A percentile compares a stretch with the other conserved stretches of the same genome.
Conservation (phyloP, 768 basidiomycete species). For the Leccinum incarnatum region DNA sequence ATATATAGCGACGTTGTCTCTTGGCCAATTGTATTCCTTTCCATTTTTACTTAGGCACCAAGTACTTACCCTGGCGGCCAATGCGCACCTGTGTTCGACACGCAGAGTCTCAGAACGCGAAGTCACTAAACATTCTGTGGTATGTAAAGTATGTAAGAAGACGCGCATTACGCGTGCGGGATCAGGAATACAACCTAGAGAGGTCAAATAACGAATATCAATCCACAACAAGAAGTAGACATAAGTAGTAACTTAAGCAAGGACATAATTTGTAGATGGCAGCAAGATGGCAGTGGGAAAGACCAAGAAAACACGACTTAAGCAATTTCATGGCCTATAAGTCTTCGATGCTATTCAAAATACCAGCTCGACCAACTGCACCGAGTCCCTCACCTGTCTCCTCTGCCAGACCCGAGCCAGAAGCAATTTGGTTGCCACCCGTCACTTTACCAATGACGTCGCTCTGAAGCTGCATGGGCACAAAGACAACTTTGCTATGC, state of each 20-base stretch:
- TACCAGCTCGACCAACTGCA: conserved; percentile 24
- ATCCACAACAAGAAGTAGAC: neutral
- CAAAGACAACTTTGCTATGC: conserved; percentile 91
- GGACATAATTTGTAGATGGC: neutral
- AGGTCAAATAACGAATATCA: neutral
- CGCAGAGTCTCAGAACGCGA: neutral
- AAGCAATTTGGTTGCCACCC: conserved; percentile 17
- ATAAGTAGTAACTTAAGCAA: neutral
- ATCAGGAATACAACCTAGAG: conserved; percentile 13
- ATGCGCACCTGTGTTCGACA: neutral
- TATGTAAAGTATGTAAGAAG: conserved; percentile 11
- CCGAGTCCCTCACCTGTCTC: conserved; percentile 26
- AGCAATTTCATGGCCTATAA: conserved; percentile 14
- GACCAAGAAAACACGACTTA: neutral
- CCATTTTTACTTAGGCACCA: conserved; percentile 3
- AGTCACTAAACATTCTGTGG: conserved; percentile 1
- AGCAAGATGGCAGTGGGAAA: neutral
- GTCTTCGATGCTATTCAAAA: conserved; percentile 24
- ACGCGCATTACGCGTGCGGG: neutral
- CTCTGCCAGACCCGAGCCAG: conserved; percentile 25
- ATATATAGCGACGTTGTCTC: conserved; percentile 7
- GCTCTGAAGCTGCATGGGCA: conserved; percentile 86
- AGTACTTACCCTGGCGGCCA: neutral
- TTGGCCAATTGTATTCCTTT: conserved; percentile 13
- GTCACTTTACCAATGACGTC: conserved; percentile 57